These are phyloP conservation scores for Polytrichum formosum DNA, from an alignment of 225 moss, liverwort and hornwort species.

Conservation along the genomic window DNA sequence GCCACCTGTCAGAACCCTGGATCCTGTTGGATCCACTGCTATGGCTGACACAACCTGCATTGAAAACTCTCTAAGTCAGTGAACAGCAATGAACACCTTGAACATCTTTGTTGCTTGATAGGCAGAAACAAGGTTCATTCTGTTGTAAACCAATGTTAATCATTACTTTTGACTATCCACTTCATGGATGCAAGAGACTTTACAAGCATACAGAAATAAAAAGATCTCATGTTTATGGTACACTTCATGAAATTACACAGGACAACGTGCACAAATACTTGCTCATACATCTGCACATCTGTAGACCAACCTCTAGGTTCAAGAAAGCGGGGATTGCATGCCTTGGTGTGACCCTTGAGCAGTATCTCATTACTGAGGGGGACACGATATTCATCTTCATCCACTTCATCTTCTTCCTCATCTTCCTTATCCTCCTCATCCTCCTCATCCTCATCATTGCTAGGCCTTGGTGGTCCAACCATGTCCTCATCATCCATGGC, in stretches of 20 bases:
- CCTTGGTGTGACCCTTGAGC: slow-evolving; percentile 91
- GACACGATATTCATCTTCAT: slow-evolving; percentile 67
- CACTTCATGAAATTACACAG: not conserved
- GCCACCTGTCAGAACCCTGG: slow-evolving; percentile 85
- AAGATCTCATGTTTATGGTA: too few species aligned
- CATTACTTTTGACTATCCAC: too few species aligned
- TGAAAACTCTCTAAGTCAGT: not conserved
- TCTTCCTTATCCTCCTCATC: slow-evolving; percentile 66
- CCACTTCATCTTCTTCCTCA: slow-evolving; percentile 51
- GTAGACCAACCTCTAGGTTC: slow-evolving; percentile 33
- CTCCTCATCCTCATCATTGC: slow-evolving; percentile 17
- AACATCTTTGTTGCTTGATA: not conserved
- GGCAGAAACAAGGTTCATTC: too few species aligned
- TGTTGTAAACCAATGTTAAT: too few species aligned
- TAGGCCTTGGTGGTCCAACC: slow-evolving; percentile 54
- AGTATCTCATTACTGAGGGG: slow-evolving; percentile 88
- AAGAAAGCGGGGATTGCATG: slow-evolving; percentile 42
- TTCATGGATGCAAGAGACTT: too few species aligned
- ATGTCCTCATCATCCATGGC: slow-evolving; percentile 31
- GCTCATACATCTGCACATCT: slow-evolving; percentile 24
- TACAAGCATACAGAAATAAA: too few species aligned
- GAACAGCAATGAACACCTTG: not conserved
- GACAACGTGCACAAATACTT: not conserved
- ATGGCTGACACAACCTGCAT: slow-evolving; percentile 84
- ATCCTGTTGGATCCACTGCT: slow-evolving; percentile 99